phyloP scores from a whole-genome alignment of 306 rosid genomes.

The Cicer cuneatum region DNA sequence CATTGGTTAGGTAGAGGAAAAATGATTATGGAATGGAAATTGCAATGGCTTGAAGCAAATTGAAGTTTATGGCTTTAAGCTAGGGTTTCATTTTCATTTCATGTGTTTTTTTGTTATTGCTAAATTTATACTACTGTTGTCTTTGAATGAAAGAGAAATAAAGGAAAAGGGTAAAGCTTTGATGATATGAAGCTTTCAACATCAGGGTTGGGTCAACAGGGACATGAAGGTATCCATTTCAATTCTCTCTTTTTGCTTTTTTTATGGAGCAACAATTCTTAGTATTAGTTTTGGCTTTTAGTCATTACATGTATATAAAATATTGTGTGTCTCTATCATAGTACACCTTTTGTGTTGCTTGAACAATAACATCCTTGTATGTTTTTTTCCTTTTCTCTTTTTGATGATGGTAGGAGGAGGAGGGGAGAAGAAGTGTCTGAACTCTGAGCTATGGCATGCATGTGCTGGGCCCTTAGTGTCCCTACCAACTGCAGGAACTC shows the following conservation, averaged over 20 bases:
- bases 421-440: conserved; percentile 91
- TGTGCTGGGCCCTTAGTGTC: conserved; percentile 96
- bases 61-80: conserved; percentile 44
- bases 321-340: conserved; percentile 53
- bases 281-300: conserved; percentile 50
- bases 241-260: conserved; percentile 45
- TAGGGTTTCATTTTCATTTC: conserved; percentile 54
- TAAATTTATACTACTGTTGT: conserved; percentile 37
- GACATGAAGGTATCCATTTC: conserved; percentile 76
- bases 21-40: conserved; percentile 46
- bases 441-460: conserved; percentile 99
- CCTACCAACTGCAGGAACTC: conserved; percentile 83
- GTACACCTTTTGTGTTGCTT: conserved; percentile 45
- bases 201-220: conserved; percentile 93
- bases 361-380: conserved; percentile 30
- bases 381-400: conserved; percentile 40
- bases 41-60: conserved; percentile 55
- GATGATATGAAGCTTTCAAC: conserved; percentile 93
- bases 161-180: conserved; percentile 56
- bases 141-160: conserved; percentile 44
- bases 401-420: conserved; percentile 63
- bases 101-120: conserved; percentile 50
- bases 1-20: conserved; percentile 53
- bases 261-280: conserved; percentile 39
- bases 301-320: conserved; percentile 25